Conservation (phyloP, 2,329 filamentous ascomycete species). For the Colletotrichum lentis region DNA sequence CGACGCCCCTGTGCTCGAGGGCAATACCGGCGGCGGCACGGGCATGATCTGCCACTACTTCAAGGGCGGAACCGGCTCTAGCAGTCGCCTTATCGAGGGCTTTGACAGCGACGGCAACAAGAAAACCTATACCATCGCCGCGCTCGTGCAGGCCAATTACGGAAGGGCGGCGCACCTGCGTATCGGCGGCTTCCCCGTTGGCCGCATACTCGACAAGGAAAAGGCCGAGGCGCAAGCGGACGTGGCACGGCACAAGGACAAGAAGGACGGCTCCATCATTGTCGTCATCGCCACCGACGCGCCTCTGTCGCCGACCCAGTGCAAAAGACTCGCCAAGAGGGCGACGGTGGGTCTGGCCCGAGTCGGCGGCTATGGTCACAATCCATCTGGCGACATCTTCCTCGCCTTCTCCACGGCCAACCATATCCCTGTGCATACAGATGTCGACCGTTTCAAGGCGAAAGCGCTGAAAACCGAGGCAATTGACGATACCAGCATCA, state of each 20-base stretch:
- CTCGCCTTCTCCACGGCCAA: conserved; percentile 72
- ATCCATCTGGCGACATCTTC: conserved; percentile 72
- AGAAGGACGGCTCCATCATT: conserved; percentile 69
- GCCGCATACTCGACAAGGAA: conserved; percentile 61
- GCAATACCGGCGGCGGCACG: conserved; percentile 71
- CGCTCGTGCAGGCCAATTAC: conserved; percentile 72
- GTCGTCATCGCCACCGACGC: conserved; percentile 68
- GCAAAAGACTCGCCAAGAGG: conserved; percentile 66
- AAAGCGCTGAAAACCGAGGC: conserved; percentile 52
- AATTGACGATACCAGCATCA: conserved; percentile 67
- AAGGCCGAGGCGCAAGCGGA: conserved; percentile 44
- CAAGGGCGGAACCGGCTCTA: conserved; percentile 72
- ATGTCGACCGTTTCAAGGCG: conserved; percentile 54
- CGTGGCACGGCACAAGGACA: conserved; percentile 50
- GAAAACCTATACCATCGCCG: conserved; percentile 66
- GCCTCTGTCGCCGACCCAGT: conserved; percentile 64
- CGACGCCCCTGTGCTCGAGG: conserved; percentile 64
- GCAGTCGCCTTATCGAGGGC: conserved; percentile 64
- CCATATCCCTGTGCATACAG: conserved; percentile 55
- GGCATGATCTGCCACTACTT: conserved; percentile 73
- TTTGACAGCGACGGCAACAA: conserved; percentile 45
- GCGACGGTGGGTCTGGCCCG: conserved; percentile 68
- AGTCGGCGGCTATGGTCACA: conserved; percentile 68
- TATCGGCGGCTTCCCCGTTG: conserved; percentile 69
- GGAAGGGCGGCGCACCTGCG: conserved; percentile 64